These are phyloP conservation scores for Tetrahymena borealis DNA, from an alignment of 73 alveolate genomes.

Conservation along the genomic window DNA sequence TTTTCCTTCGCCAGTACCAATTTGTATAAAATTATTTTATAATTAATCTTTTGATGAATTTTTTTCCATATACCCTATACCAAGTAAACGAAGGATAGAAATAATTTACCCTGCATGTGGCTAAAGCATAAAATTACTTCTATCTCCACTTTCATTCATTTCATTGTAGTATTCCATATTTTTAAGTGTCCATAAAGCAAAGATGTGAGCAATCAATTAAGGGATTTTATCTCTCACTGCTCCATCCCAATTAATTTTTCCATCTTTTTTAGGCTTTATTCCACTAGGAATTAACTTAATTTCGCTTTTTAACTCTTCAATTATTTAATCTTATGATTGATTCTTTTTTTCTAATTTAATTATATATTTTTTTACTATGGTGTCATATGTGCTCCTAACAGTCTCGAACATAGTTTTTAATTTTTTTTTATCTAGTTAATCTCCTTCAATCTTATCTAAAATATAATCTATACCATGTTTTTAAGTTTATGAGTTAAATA, in stretches of 20 bases:
- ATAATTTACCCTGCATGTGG: background rate
- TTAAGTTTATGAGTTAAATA: too few relatives aligned
- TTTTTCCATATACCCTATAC: background rate
- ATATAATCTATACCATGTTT: too few relatives aligned
- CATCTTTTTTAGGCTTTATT: background rate
- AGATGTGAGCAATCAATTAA: background rate
- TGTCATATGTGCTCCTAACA: too few relatives aligned
- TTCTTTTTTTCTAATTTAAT: background rate
- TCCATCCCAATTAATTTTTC: background rate
- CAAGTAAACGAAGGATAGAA: background rate
- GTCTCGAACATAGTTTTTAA: too few relatives aligned
- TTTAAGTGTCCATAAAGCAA: background rate
- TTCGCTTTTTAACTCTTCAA: background rate
- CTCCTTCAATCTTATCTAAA: too few relatives aligned
- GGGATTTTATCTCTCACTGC: background rate
- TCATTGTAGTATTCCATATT: background rate
- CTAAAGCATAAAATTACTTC: background rate
- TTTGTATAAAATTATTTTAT: background rate
- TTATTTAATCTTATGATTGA: background rate
- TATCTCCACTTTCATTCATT: background rate
- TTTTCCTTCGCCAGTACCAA: slow-evolving; percentile 28
- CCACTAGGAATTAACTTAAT: background rate
- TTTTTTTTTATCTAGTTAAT: too few relatives aligned
- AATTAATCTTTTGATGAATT: background rate
- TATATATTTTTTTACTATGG: background rate